These are phyloP conservation scores for Arachis stenosperma DNA, from an alignment of 306 rosid genomes.

Conservation along the genomic window DNA sequence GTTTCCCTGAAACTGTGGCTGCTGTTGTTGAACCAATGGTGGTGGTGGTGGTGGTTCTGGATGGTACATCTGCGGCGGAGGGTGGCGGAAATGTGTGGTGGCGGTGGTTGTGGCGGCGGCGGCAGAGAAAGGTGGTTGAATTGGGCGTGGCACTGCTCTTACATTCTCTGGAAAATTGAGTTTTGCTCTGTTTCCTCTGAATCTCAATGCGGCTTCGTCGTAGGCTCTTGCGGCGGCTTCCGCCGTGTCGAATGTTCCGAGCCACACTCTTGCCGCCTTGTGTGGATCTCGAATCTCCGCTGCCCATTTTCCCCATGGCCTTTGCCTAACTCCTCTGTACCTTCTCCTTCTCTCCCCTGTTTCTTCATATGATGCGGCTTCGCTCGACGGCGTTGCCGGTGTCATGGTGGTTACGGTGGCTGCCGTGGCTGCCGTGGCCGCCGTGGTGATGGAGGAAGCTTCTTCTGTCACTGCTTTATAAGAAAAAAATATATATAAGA, in stretches of 20 bases:
- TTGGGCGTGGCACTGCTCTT: slow-evolving; percentile 47
- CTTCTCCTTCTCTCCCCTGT: slow-evolving; percentile 61
- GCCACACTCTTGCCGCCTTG: slow-evolving; percentile 97
- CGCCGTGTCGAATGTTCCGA: slow-evolving; percentile 94
- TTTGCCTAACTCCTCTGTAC: slow-evolving; percentile 92
- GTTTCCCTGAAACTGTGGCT: slow-evolving; percentile 36
- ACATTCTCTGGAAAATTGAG: slow-evolving; percentile 95
- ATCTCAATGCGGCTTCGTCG: slow-evolving; percentile 90
- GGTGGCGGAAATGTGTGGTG: slow-evolving; percentile 28
- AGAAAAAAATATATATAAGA: too few species aligned
- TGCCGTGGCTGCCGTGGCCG: slow-evolving; percentile 11
- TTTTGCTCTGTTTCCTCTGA: slow-evolving; percentile 92
- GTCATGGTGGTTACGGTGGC: neutral
- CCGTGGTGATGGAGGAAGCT: slow-evolving; percentile 14
- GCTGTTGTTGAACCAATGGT: slow-evolving; percentile 31
- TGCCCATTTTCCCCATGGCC: slow-evolving; percentile 99
- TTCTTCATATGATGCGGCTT: slow-evolving; percentile 48
- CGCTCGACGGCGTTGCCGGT: slow-evolving; percentile 31
- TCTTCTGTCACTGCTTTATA: slow-evolving; percentile 47
- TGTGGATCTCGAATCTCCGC: slow-evolving; percentile 97
- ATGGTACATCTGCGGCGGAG: neutral
- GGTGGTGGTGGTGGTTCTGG: neutral
- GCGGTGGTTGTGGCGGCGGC: slow-evolving; percentile 1
- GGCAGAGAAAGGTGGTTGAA: slow-evolving; percentile 22
- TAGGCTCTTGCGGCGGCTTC: slow-evolving; percentile 96